phyloP scores from a whole-genome alignment of 2,329 filamentous ascomycete genomes.

The Botrytis medusae region DNA sequence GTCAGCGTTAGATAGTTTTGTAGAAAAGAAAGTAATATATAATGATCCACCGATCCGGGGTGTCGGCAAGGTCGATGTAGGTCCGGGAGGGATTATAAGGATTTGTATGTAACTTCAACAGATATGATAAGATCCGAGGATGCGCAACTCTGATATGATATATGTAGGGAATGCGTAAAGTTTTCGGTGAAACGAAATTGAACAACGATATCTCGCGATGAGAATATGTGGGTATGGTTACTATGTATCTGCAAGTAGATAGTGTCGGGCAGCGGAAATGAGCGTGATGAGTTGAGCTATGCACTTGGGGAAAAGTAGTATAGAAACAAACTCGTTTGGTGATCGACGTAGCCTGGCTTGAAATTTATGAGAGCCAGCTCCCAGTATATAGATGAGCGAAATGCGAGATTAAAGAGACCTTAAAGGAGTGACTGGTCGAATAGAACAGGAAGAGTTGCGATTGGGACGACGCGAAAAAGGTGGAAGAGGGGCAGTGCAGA shows the following conservation, averaged over 20 bases:
- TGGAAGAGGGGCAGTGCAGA: constrained; percentile 50
- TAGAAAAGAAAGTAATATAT: constrained; percentile 29
- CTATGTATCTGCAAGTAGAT: constrained; percentile 36
- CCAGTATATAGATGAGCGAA: constrained; percentile 50
- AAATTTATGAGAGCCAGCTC: constrained; percentile 57
- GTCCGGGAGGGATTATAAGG: constrained; percentile 24
- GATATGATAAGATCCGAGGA: constrained; percentile 37
- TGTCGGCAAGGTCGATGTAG: constrained; percentile 18
- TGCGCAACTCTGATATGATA: constrained; percentile 42
- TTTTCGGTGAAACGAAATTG: constrained; percentile 42
- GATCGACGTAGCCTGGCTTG: constrained; percentile 42
- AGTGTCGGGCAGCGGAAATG: constrained; percentile 37
- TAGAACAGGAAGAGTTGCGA: constrained; percentile 43
- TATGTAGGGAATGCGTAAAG: constrained; percentile 44
- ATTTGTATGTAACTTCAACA: constrained; percentile 36
- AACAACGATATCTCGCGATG: constrained; percentile 44
- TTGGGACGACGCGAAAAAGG: constrained; percentile 49
- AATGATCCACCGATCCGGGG: constrained; percentile 31
- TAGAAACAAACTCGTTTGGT: constrained; percentile 47
- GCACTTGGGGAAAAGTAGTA: constrained; percentile 35
- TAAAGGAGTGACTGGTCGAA: constrained; percentile 54
- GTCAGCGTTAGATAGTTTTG: constrained; percentile 36
- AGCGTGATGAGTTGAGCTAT: constrained; percentile 46
- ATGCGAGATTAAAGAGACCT: constrained; percentile 45
- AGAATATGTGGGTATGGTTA: constrained; percentile 41